phyloP scores from a whole-genome alignment of 2,329 filamentous ascomycete species.

The Emydomyces testavorans region DNA sequence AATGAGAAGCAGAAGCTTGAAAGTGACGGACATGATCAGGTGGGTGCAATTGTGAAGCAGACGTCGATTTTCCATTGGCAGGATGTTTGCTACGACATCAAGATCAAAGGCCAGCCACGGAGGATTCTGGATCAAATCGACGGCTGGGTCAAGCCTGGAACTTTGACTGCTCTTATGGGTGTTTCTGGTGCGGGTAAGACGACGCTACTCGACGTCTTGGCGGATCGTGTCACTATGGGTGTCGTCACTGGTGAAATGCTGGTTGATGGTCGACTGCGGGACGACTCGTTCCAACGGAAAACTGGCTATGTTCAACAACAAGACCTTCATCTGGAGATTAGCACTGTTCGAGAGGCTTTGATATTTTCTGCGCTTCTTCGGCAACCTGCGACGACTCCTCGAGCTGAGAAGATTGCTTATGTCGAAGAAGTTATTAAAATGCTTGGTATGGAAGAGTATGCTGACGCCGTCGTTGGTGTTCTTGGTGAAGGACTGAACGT shows the following conservation, averaged over 20 bases:
- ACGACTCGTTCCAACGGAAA: conserved; percentile 69
- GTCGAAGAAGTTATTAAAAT: conserved; percentile 87
- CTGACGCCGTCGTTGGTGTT: conserved; percentile 80
- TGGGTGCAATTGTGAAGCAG: conserved; percentile 15
- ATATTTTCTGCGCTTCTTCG: conserved; percentile 76
- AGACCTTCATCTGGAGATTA: conserved; percentile 74
- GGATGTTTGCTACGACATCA: conserved; percentile 70
- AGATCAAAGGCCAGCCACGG: conserved; percentile 63
- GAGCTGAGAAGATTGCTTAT: conserved; percentile 70
- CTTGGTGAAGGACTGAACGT: conserved; percentile 62
- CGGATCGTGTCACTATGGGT: conserved; percentile 77
- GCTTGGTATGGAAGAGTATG: conserved; percentile 80
- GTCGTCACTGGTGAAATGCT: conserved; percentile 79
- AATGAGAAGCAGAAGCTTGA: conserved; percentile 21
- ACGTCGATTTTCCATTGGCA: conserved; percentile 72
- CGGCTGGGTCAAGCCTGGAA: conserved; percentile 89
- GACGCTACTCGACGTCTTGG: conserved; percentile 74
- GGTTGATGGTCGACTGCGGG: conserved; percentile 62
- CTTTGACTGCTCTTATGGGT: conserved; percentile 78
- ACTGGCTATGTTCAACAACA: conserved; percentile 72
- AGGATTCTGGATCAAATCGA: conserved; percentile 76
- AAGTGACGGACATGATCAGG: conserved; percentile 25
- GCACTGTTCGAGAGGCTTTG: conserved; percentile 78
- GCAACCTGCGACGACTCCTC: conserved; percentile 61
- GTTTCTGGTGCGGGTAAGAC: conserved; percentile 91